A percentile compares a stretch with the other conserved stretches of the same genome.
These are phyloP conservation scores for Phytophthora quininea DNA, from an alignment of 352 stramenopile genomes.

Conservation along the genomic window DNA sequence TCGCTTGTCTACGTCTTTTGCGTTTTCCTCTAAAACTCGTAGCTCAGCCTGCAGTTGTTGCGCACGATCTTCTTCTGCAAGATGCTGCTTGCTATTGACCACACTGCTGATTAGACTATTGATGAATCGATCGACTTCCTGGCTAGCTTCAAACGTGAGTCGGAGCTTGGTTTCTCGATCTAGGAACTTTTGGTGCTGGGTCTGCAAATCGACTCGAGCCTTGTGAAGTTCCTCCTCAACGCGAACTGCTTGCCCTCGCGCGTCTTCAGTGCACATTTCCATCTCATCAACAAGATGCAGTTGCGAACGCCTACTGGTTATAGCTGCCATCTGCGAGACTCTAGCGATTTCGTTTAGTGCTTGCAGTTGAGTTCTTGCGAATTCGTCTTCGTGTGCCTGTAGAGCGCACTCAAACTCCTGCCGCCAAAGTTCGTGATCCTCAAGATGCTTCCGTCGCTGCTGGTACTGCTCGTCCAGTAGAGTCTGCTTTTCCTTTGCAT, in stretches of 20 bases:
- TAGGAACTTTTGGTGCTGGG: conserved; percentile 19
- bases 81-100: conserved; percentile 49
- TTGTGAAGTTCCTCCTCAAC: conserved; percentile 19
- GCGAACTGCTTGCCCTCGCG: conserved; percentile 26
- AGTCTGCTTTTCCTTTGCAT: conserved; percentile 19
- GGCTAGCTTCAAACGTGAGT: conserved; percentile 14
- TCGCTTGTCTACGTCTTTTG: conserved; percentile 25
- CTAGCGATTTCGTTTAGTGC: conserved; percentile 33
- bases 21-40: conserved; percentile 33
- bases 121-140: conserved; percentile 37
- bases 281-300: conserved; percentile 35
- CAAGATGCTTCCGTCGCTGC: conserved; percentile 28
- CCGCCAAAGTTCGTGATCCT: conserved; percentile 34
- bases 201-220: conserved; percentile 17
- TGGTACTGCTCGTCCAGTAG: conserved; percentile 27
- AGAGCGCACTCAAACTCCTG: conserved; percentile 44
- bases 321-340: conserved; percentile 15
- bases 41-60: conserved; percentile 42
- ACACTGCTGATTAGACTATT: conserved; percentile 47
- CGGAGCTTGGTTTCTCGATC: conserved; percentile 22
- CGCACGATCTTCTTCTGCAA: conserved; percentile 12
- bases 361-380: conserved; percentile 21
- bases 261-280: conserved; percentile 53
- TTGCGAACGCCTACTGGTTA: conserved; percentile 13
- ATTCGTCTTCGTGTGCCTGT: conserved; percentile 57